Base-by-base conservation (phyloP, 768 basidiomycete genomes). In the Calocybe indica region DNA sequence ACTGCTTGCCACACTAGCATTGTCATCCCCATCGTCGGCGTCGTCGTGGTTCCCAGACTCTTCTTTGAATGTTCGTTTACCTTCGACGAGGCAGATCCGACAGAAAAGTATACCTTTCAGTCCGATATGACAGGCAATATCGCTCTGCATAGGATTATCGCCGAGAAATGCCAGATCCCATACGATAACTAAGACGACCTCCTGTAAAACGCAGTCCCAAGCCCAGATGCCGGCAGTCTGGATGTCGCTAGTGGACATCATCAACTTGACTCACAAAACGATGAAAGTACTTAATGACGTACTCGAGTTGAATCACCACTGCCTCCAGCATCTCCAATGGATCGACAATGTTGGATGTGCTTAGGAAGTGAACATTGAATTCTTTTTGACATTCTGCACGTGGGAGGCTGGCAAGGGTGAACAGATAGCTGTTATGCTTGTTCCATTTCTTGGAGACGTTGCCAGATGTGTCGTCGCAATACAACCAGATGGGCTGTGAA, bases 381-480 rank as follows among this genome's bases (percentile, higher is more conserved):
- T 68, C 65, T n/a, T n/a, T n/a, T n/a, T n/a, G 58, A 0, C 52
- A 44, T n/a, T 63, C 37, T 2, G 43, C 48, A 0, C 55, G 62
- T 0, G 67, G 69, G 0, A 73, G 59, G 1, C 70, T 69, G 9
- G 69, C 69, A 2, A 58, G 48, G 0, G 62, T 69, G 42, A 71
- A 64, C 0, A 72, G 55, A 39, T 68, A 65, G 7, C 56, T 62
- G 47, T 73, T 70, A 43, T 74, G 73, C 44, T 69, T 60, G 48
- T n/a, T 75, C 71, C 72, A 74, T n/a, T n/a, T n/a, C n/a, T 76
- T 76, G 0, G 71, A 75, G 1, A 52, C 30, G 47, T 74, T 74
- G 0, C 72, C 73, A 0, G 69, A 73, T 0, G 68, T 71, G 45
- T 74, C 68, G 37, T 74, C 70, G 45, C 71, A 71, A 49, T 73